These are phyloP conservation scores for Trypanosoma mega DNA, from an alignment of 208 protist genomes.

Conservation along the genomic window DNA sequence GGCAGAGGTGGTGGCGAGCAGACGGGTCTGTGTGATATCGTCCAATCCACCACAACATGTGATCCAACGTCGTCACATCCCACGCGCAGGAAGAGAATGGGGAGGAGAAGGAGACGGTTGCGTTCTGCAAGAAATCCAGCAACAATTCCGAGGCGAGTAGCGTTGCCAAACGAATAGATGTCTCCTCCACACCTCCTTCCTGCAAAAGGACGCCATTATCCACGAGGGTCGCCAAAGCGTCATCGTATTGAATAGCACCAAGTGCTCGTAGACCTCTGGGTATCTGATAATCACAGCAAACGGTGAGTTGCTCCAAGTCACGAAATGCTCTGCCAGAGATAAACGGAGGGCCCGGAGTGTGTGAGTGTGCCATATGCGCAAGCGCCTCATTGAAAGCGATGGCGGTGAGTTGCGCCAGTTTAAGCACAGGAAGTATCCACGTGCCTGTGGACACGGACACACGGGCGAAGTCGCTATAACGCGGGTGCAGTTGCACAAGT, in stretches of 20 bases:
- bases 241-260: slow-evolving; percentile 63
- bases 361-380: slow-evolving; percentile 27
- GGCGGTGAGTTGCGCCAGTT: slow-evolving; percentile 76
- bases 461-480: slow-evolving; percentile 58
- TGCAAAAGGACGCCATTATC: slow-evolving; percentile 52
- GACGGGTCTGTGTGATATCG: slow-evolving; percentile 32
- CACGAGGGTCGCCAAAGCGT: slow-evolving; percentile 36
- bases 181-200: slow-evolving; percentile 48
- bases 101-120: no score
- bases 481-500: slow-evolving; percentile 54
- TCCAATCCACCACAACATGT: slow-evolving; percentile 78
- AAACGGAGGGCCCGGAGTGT: no score
- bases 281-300: slow-evolving; percentile 90
- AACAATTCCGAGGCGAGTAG: slow-evolving; percentile 50
- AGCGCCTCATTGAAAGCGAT: slow-evolving; percentile 58
- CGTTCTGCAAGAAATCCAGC: slow-evolving; percentile 31
- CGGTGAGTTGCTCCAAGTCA: slow-evolving; percentile 47
- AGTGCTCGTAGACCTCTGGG: slow-evolving; percentile 68
- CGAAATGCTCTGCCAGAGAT: no score
- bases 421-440: slow-evolving; percentile 45
- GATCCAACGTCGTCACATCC: slow-evolving; percentile 42
- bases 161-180: slow-evolving; percentile 61
- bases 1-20: slow-evolving; percentile 33
- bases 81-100: slow-evolving; percentile 14
- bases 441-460: background rate